phyloP scores from a whole-genome alignment of 805 yeast genomes.

The Pichia paraexigua region DNA sequence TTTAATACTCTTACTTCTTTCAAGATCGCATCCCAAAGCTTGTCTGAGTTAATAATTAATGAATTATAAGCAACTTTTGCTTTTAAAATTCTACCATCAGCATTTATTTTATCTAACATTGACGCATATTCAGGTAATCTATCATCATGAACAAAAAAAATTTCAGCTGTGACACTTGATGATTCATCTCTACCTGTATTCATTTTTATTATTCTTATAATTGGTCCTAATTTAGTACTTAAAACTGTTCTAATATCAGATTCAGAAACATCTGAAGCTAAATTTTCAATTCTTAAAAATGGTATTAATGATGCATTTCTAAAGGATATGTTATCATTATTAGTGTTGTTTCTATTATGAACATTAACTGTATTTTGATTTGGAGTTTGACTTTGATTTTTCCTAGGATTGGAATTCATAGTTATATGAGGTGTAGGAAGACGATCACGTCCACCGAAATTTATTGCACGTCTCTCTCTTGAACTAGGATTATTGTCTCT shows the following conservation, averaged over 20 bases:
- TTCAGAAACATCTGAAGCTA: slow-evolving; percentile 25
- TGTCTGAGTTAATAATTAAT: slow-evolving; percentile 6
- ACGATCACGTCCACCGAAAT: not conserved
- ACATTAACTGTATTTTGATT: not conserved
- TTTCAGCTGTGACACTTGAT: slow-evolving; percentile 14
- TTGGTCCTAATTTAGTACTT: slow-evolving; percentile 15
- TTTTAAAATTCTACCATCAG: slow-evolving; percentile 12
- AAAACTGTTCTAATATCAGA: slow-evolving; percentile 24
- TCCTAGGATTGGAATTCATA: too few relatives aligned
- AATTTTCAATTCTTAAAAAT: slow-evolving; percentile 25
- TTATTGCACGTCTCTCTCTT: not conserved
- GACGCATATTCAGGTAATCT: slow-evolving; percentile 5
- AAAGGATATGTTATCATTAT: slow-evolving; percentile 10
- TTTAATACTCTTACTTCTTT: slow-evolving; percentile 6
- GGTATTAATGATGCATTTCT: slow-evolving; percentile 18
- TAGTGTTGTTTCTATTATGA: not conserved
- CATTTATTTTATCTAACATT: slow-evolving; percentile 8
- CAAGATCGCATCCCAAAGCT: slow-evolving; percentile 9
- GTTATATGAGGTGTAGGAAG: too few relatives aligned
- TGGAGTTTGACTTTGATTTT: not conserved
- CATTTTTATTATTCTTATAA: slow-evolving; percentile 12
- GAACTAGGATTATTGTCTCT: not conserved
- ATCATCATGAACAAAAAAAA: slow-evolving; percentile 12
- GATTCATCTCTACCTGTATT: not conserved
- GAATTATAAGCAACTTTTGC: slow-evolving; percentile 9